These are phyloP conservation scores for Adansonia grandidieri DNA, from an alignment of 441 rosid species.

Conservation along the genomic window DNA sequence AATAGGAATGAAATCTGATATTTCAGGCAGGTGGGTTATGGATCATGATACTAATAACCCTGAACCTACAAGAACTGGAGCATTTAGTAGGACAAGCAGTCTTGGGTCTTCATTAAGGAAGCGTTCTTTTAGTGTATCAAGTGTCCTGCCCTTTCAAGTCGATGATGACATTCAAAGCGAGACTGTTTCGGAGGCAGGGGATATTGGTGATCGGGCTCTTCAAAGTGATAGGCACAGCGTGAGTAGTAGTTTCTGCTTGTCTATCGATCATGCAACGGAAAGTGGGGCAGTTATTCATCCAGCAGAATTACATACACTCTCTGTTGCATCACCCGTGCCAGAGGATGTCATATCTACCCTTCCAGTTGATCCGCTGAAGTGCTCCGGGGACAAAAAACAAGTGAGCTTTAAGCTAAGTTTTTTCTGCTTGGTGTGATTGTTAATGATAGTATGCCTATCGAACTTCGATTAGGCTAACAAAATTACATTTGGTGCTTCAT, in stretches of 20 bases:
- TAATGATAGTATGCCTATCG: slow-evolving; percentile 8
- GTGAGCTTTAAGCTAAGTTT: slow-evolving; percentile 31
- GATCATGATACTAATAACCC: slow-evolving; percentile 37
- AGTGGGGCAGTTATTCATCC: slow-evolving; percentile 44
- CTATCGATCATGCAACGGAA: slow-evolving; percentile 49
- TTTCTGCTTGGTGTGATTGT: slow-evolving; percentile 1
- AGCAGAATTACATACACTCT: slow-evolving; percentile 31
- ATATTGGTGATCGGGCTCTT: slow-evolving; percentile 82
- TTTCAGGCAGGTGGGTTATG: slow-evolving; percentile 46
- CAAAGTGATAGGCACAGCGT: slow-evolving; percentile 49
- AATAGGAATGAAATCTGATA: slow-evolving; percentile 11
- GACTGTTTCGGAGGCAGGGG: slow-evolving; percentile 87
- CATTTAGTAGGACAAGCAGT: slow-evolving; percentile 52
- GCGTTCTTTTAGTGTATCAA: slow-evolving; percentile 49
- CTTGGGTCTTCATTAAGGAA: slow-evolving; percentile 51
- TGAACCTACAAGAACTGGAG: slow-evolving; percentile 39
- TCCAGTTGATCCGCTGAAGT: slow-evolving; percentile 48
- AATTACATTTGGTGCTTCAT: background rate
- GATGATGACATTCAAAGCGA: slow-evolving; percentile 59
- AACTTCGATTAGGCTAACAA: background rate
- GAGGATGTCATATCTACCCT: slow-evolving; percentile 54
- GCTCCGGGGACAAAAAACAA: slow-evolving; percentile 36
- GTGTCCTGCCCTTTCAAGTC: slow-evolving; percentile 30
- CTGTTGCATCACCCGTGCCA: slow-evolving; percentile 41
- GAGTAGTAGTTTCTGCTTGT: slow-evolving; percentile 50